These are phyloP conservation scores for Phytophthora sp. DNA, from an alignment of 352 stramenopile genomes.

Conservation along the genomic window DNA sequence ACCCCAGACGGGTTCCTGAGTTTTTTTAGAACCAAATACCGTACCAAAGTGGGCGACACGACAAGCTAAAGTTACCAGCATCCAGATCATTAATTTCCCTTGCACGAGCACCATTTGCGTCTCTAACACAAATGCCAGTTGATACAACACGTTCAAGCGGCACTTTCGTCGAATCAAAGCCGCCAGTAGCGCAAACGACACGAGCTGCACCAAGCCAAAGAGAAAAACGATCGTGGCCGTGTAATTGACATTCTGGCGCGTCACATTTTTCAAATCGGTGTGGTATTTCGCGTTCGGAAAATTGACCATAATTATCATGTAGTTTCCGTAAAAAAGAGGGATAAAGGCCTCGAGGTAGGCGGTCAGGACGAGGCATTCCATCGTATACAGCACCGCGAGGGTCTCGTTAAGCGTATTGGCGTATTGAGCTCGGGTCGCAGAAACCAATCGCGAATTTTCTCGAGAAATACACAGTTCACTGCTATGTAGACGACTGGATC, in stretches of 20 bases:
- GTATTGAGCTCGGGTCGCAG: neutral
- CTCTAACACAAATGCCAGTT: slow-evolving; percentile 44
- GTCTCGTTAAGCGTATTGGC: slow-evolving; percentile 15
- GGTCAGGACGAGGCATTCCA: neutral
- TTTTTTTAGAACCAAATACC: too few relatives aligned
- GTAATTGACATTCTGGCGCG: neutral
- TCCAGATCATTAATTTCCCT: slow-evolving; percentile 41
- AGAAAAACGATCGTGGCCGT: neutral
- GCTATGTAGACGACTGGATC: too few relatives aligned
- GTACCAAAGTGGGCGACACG: slow-evolving; percentile 40
- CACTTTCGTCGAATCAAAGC: slow-evolving; percentile 18
- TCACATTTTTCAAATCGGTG: neutral
- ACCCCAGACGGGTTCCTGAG: too few relatives aligned
- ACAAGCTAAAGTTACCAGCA: slow-evolving; percentile 27
- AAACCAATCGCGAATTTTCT: too few relatives aligned
- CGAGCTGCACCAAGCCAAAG: slow-evolving; percentile 13
- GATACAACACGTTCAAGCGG: slow-evolving; percentile 26
- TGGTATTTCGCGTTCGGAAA: neutral
- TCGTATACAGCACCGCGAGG: slow-evolving; percentile 2
- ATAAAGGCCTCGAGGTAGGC: neutral
- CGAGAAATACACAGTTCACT: neutral
- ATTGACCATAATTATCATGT: neutral
- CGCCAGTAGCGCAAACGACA: slow-evolving; percentile 30
- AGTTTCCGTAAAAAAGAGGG: neutral
- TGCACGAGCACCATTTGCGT: slow-evolving; percentile 28